Evolutionary conservation across 192 early-diverging fungal species (phyloP).

Genomic region (Coemansia aciculifera): DNA sequence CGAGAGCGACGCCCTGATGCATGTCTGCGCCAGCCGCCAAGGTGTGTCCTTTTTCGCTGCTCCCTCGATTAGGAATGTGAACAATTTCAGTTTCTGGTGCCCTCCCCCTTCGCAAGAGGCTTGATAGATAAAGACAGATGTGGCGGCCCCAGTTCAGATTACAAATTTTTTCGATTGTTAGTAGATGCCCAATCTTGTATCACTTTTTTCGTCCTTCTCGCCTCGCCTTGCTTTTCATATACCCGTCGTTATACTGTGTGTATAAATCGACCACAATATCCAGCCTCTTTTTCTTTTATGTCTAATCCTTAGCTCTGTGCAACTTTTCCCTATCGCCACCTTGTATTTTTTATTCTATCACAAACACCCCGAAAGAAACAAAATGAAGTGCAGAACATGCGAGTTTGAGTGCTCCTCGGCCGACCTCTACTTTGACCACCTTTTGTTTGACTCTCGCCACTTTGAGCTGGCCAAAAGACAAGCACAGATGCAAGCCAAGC

Average conservation of each 20-base stretch:
- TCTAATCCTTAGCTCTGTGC: neutral
- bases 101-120: neutral
- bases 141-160: neutral
- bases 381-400: conserved; percentile 55
- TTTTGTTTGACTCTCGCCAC: conserved; percentile 47
- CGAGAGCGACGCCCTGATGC: neutral
- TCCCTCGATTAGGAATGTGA: neutral
- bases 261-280: conserved; percentile 1
- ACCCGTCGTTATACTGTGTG: conserved; percentile 3
- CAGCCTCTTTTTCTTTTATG: conserved; percentile 3
- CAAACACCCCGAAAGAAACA: neutral
- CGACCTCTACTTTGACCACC: conserved; percentile 55
- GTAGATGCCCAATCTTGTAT: neutral
- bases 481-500: conserved; percentile 27
- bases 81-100: conserved; percentile 4
- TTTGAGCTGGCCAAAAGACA: conserved; percentile 39
- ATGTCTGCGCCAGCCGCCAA: conserved; percentile 5
- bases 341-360: neutral
- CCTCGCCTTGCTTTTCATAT: neutral
- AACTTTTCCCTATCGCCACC: neutral
- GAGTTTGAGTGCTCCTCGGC: conserved; percentile 51
- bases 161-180: neutral
- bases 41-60: neutral
- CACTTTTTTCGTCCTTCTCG: neutral
- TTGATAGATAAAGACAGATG: conserved; percentile 10